These are phyloP conservation scores for Silene coronaria DNA, from an alignment of 179 eudicot species.

Conservation along the genomic window DNA sequence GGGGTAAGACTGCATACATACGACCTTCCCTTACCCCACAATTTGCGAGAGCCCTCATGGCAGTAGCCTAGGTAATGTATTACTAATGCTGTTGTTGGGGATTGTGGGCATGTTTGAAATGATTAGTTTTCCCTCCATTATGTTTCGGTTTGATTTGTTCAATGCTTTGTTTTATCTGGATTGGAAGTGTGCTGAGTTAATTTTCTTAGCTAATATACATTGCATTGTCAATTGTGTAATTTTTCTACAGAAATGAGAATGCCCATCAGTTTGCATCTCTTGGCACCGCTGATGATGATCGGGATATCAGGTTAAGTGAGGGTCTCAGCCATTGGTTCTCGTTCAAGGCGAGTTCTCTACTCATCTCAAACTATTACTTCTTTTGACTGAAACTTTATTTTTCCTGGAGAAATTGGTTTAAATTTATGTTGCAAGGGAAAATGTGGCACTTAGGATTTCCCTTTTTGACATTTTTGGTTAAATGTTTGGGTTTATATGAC, in stretches of 20 bases:
- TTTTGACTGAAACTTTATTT: neutral
- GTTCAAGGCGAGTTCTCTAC: constrained; percentile 22
- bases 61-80: no score
- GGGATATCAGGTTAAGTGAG: constrained; percentile 15
- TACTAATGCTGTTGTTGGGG: constrained; percentile 5
- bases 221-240: neutral
- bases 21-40: no score
- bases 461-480: neutral
- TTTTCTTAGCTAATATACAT: neutral
- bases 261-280: constrained; percentile 10
- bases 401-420: neutral
- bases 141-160: neutral
- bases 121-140: constrained; percentile 26
- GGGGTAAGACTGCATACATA: no score
- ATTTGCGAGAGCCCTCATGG: no score
- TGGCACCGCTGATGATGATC: constrained; percentile 11
- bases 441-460: neutral
- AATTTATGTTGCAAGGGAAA: neutral
- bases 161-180: constrained; percentile 9
- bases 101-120: constrained; percentile 28
- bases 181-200: constrained; percentile 12
- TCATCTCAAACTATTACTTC: neutral
- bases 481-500: neutral
- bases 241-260: constrained; percentile 22
- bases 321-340: constrained; percentile 23